These are phyloP conservation scores for Penicillium nordicum DNA, from an alignment of 2,329 filamentous ascomycete genomes.

Conservation along the genomic window DNA sequence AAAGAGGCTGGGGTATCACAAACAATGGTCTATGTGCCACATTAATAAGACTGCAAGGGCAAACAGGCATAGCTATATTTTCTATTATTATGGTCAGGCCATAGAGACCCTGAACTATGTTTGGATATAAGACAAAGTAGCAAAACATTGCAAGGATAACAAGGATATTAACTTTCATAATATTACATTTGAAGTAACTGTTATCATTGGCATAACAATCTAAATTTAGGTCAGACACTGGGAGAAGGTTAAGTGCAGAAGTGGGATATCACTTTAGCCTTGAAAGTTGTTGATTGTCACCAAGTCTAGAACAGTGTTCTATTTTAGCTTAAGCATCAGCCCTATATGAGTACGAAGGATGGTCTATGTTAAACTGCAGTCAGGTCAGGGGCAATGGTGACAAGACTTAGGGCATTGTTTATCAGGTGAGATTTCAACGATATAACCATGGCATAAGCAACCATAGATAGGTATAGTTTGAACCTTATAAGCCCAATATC, in stretches of 20 bases:
- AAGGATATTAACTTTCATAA: neutral
- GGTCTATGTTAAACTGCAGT: neutral
- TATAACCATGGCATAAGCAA: neutral
- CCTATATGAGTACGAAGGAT: neutral
- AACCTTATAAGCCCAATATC: too few species aligned
- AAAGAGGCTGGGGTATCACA: neutral
- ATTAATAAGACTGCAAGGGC: neutral
- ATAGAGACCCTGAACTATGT: neutral
- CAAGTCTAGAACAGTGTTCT: neutral
- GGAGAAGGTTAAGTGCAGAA: neutral
- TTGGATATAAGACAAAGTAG: neutral
- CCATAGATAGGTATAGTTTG: neutral
- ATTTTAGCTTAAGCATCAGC: neutral
- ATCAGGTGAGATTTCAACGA: neutral
- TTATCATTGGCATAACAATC: neutral
- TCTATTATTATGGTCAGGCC: neutral
- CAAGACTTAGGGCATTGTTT: neutral
- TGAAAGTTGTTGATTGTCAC: neutral
- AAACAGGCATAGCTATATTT: neutral
- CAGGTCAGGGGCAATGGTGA: neutral
- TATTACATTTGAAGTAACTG: neutral
- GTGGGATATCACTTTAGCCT: neutral
- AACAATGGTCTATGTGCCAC: neutral
- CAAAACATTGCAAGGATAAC: neutral
- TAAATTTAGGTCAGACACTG: slow-evolving; percentile 3